Evolutionary conservation across 1,139 yeast species (phyloP), one percentile per base, ranked within the genome.

Genomic region (Saccharomyces hybrid): DNA sequence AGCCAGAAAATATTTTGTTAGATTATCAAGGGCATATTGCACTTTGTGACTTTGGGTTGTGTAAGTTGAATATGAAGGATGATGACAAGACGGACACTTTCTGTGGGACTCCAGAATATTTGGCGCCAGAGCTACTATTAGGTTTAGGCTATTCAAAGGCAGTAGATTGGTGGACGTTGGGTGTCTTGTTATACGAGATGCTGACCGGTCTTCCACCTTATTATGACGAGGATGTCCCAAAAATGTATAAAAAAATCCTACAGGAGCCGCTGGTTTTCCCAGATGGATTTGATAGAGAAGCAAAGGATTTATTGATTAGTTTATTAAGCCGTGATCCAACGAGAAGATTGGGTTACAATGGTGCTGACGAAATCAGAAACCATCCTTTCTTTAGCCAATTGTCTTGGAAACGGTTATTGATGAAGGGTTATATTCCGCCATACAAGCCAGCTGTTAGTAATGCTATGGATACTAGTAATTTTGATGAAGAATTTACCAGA

Each of bases 21-120:
- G 98, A 93, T 70, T 90, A 90, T 72, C 96, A 93, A 65, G 99
- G 99, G 2, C 99, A 93, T 71, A 93, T 93, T 69, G 97, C 98
- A 1, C 76, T 93, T 58, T 93, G 99, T 75, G 99, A 93, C 74
- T 93, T 93, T 71, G 99, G 99, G 3, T 78, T 93, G 53, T 93
- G 98, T 74, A 93, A 93, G 72, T 80, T 93, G 63, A 89, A 93
- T 75, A 93, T 93, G 98, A 82, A 83, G 60, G 83, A 83, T 65
- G 82, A 85, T 59, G 95, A 88, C 64, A 88, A 88, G 70, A 93
- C 99, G 2, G 87, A 86, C 66, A 93, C 99, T 0, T 91, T 91
- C 68, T 91, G 98, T 73, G 98, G 98, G 50, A 91, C 98, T 0
- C 97, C 97, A 0, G 97, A 91, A 71, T 93, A 93, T 71, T 77